Evolutionary conservation across 2,329 filamentous ascomycete genomes (phyloP), one percentile per base, ranked within the genome.

Genomic region (Exophiala aquamarina): DNA sequence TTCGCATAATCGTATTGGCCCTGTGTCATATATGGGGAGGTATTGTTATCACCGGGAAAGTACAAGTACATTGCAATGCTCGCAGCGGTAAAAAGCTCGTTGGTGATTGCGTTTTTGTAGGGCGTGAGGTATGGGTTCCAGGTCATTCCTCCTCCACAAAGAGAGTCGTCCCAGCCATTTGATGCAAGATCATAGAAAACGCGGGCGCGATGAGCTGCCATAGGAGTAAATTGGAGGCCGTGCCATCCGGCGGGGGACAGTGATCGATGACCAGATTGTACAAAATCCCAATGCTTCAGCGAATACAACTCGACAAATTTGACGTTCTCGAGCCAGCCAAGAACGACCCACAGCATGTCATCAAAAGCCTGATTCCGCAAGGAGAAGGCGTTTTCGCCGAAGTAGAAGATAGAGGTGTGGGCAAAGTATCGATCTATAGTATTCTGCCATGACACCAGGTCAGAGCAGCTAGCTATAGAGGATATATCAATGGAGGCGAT

Each of bases 91-190:
- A 81, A 96, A 1, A 96, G 78, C 64, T 96, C 83, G 62, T 96
- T 96, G 21, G 92, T 97, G 59, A 97, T 94, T 54, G 92, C 89
- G 61, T 97, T 97, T 64, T 96, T 97, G 72, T 96, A 97, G 0
- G 90, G 89, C 31, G 77, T 68, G 20, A 92, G 70, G 28, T 81
- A 79, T 2, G 89, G 89, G 57, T 87, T 94, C 92, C 92, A 97
- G 11, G 83, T 79, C 87, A 97, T 94, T 35, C 92, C 92, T 17
- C 92, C 92, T 3, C 79, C 79, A 60, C 92, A 97, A 4, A 95
- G 77, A 18, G 75, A 76, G 17, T 80, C 86, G 62, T 94, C 87
- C 89, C 91, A 97, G 4, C 92, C 89, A 9, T 77, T 71, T 4
- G 81, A 77, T 4, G 88, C 87, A 29, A 95, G 71, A 21, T 91